phyloP scores from a whole-genome alignment of 1,284 basidiomycete species.

The Volvariella volvacea region DNA sequence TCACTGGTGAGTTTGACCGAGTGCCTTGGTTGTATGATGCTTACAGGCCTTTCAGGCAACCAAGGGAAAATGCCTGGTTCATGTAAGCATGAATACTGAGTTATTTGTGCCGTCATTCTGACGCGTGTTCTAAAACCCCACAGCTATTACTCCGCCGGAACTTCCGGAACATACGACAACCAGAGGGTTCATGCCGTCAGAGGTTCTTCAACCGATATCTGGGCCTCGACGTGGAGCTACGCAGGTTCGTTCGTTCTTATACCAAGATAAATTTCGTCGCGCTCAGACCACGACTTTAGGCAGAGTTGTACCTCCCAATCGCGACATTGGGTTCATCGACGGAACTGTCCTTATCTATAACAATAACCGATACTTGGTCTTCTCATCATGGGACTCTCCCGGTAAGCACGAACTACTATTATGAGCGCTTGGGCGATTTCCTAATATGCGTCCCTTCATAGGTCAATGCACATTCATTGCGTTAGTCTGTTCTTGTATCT shows the following conservation, averaged over 20 bases:
- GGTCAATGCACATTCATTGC: constrained; percentile 30
- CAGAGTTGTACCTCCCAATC: constrained; percentile 24
- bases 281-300: constrained; percentile 8
- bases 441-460: constrained; percentile 7
- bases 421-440: no score
- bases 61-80: constrained; percentile 24
- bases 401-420: constrained; percentile 12
- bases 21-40: neutral
- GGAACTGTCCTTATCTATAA: constrained; percentile 22
- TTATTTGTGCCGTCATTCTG: no score
- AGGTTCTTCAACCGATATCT: constrained; percentile 27
- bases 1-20: constrained; percentile 17
- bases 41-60: constrained; percentile 13
- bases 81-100: constrained; percentile 6
- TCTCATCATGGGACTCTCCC: constrained; percentile 25
- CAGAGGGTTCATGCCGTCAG: constrained; percentile 27
- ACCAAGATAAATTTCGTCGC: neutral
- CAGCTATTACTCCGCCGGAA: constrained; percentile 29
- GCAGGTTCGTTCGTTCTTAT: constrained; percentile 15
- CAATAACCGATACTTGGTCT: constrained; percentile 24
- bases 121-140: neutral
- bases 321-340: constrained; percentile 32
- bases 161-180: constrained; percentile 24
- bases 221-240: constrained; percentile 28
- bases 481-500: constrained; percentile 10